Evolutionary conservation across 2,329 filamentous ascomycete species (phyloP), one percentile per base, ranked within the genome.

Genomic region (Claviceps monticola): DNA sequence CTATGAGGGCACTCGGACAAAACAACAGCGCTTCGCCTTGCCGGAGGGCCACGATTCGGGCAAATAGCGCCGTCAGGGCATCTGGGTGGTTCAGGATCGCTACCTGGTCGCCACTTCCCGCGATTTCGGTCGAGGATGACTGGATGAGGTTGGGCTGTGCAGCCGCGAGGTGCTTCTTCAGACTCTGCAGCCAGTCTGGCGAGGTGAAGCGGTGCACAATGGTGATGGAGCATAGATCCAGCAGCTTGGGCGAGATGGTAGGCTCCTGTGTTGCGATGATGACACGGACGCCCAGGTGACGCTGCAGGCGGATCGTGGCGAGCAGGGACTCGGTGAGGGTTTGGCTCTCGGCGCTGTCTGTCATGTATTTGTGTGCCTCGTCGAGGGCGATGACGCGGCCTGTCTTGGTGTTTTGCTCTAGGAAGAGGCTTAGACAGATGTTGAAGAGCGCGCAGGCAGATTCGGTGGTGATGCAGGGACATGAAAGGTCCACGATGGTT

Each of bases 281-380:
- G 4, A 89, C 71, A 0, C 86, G 75, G 0, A 76, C 73, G 0
- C 75, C 85, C 1, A 81, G 66, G 60, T 91, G 86, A 0, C 85
- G 79, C 63, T 91, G 85, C 17, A 83, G 71, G 0, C 86, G 76
- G 56, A 91, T 83, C 0, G 78, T 75, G 0, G 72, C 70, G 0
- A 87, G 68, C 0, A 90, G 69, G 0, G 72, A 71, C 5, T 83
- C 72, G 0, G 83, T 88, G 29, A 90, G 71, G 0, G 68, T 68
- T 2, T 68, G 62, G 1, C 78, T 76, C 42, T 82, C 79, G 0
- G 71, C 63, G 0, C 75, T 74, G 7, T 59, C 56, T 13, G 73
- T 76, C 74, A 88, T 80, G 61, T 82, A 88, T 67, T 89, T 89
- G 61, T 93, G 86, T 0, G 86, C 86, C 61, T 91, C 85, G 55